Conservation (phyloP, 495 filamentous ascomycete genomes). For the Trichoderma virens region DNA sequence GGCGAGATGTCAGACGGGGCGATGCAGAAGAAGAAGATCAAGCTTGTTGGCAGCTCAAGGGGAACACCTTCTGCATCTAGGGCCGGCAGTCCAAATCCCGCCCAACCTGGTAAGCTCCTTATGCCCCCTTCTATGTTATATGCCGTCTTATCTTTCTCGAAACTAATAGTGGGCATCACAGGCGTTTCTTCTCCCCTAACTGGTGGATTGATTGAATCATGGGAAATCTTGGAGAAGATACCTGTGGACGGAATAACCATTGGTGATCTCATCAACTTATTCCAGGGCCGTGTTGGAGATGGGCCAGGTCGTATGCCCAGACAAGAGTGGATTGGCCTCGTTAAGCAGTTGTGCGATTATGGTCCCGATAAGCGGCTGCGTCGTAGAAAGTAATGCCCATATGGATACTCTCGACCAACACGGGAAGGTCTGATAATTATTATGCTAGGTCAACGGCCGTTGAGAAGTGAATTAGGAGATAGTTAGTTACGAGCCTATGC, state of each 20-base stretch:
- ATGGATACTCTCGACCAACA: no score
- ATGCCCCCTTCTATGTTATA: background rate
- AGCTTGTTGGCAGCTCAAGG: conserved; percentile 35
- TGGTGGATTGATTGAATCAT: conserved; percentile 30
- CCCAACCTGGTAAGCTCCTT: conserved; percentile 38
- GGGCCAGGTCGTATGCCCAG: conserved; percentile 31
- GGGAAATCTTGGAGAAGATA: conserved; percentile 65
- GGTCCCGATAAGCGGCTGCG: conserved; percentile 39
- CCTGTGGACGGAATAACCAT: conserved; percentile 51
- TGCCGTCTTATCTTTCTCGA: background rate
- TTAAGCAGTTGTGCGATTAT: conserved; percentile 22
- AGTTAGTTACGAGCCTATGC: no score
- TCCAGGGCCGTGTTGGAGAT: conserved; percentile 49
- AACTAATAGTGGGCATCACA: background rate
- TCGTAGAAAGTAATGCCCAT: conserved; percentile 22
- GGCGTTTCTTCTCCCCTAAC: conserved; percentile 30
- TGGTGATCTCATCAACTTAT: conserved; percentile 50
- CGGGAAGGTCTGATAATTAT: no score
- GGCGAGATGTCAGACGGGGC: conserved; percentile 69
- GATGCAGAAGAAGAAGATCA: conserved; percentile 59
- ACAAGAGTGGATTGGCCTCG: conserved; percentile 46
- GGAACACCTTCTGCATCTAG: conserved; percentile 48
- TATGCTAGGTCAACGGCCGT: no score
- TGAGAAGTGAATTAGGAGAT: no score
- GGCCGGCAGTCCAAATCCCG: conserved; percentile 38